Conservation (phyloP, 768 basidiomycete species). For the Polyporus arcularius region DNA sequence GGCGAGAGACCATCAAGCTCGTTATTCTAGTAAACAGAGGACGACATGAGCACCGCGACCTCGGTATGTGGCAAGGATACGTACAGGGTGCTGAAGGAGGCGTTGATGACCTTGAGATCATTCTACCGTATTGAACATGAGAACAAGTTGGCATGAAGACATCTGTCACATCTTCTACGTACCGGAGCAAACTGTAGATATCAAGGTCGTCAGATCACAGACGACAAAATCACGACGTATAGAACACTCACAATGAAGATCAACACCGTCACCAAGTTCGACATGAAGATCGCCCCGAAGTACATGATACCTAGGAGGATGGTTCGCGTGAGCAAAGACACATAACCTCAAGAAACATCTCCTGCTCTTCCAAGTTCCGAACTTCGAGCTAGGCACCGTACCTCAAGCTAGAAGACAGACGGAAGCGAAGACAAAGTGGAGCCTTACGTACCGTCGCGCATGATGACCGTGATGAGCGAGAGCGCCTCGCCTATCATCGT, state of each 20-base stretch:
- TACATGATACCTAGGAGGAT: conserved; percentile 25
- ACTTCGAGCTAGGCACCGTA: background rate
- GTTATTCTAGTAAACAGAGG: conserved; percentile 15
- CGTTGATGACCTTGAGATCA: conserved; percentile 30
- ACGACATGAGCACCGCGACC: background rate
- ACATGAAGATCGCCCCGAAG: conserved; percentile 27
- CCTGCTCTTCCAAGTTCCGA: background rate
- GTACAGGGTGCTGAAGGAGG: conserved; percentile 31
- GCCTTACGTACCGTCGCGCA: conserved; percentile 26
- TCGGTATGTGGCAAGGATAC: background rate
- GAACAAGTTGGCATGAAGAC: background rate
- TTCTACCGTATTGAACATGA: conserved; percentile 7
- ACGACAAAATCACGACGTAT: background rate
- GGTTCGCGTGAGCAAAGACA: background rate
- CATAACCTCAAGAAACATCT: background rate
- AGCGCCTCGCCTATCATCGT: conserved; percentile 19
- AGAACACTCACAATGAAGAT: conserved; percentile 24
- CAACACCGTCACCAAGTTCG: conserved; percentile 26
- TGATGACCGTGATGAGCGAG: conserved; percentile 25
- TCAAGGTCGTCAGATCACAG: background rate
- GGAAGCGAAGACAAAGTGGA: background rate
- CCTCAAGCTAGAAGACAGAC: background rate
- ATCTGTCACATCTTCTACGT: background rate
- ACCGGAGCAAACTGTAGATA: conserved; percentile 15
- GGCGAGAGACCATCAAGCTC: conserved; percentile 25